Evolutionary conservation across 495 filamentous ascomycete genomes (phyloP).

Genomic region (Articulospora tetracladia): DNA sequence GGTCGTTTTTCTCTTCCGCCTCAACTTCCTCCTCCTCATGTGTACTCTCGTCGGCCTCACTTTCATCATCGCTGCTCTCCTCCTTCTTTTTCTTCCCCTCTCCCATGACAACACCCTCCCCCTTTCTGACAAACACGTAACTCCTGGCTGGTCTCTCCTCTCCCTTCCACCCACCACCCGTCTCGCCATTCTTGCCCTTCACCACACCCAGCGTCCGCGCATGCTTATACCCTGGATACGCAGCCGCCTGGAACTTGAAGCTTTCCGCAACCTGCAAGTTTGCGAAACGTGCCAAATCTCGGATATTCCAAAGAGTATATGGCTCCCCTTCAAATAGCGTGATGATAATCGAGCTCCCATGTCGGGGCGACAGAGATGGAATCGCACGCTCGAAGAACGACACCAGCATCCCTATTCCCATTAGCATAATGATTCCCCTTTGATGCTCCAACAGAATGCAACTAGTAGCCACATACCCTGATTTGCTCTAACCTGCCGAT

Average conservation of each 20-base stretch:
- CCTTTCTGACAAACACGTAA: conserved; percentile 73
- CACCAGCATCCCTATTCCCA: conserved; percentile 63
- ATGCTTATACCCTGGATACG: conserved; percentile 85
- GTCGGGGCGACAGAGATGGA: conserved; percentile 32
- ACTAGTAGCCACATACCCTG: conserved; percentile 53
- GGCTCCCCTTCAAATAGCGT: conserved; percentile 91
- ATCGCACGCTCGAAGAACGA: conserved; percentile 67
- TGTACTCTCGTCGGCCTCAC: neutral
- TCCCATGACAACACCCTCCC: conserved; percentile 29
- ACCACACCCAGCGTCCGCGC: conserved; percentile 82
- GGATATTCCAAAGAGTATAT: conserved; percentile 92
- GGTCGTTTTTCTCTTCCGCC: conserved; percentile 4
- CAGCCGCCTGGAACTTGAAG: conserved; percentile 68
- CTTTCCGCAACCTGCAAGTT: conserved; percentile 73
- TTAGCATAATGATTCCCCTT: neutral
- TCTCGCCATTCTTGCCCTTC: conserved; percentile 49
- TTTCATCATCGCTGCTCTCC: conserved; percentile 38
- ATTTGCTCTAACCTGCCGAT: conserved; percentile 88
- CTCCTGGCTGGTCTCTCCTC: conserved; percentile 72
- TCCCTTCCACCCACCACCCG: conserved; percentile 61
- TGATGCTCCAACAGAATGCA: neutral
- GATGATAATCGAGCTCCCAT: conserved; percentile 66
- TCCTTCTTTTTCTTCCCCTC: conserved; percentile 37
- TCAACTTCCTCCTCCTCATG: conserved; percentile 7
- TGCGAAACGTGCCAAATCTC: conserved; percentile 74